Evolutionary conservation across 2,329 filamentous ascomycete species (phyloP).

Genomic region (Trichoderma atroviride): DNA sequence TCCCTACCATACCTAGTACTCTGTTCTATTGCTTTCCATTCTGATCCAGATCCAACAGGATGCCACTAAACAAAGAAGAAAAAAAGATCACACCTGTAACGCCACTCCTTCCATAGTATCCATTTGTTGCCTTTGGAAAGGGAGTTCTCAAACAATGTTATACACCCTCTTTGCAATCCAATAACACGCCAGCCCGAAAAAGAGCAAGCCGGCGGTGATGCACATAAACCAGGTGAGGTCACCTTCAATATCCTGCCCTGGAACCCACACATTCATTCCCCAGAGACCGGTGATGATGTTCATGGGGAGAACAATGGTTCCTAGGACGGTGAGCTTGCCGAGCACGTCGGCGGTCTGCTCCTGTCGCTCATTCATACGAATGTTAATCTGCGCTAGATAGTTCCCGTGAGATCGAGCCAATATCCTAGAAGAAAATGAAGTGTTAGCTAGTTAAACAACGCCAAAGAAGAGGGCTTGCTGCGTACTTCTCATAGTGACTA

Average conservation of each 20-base stretch:
- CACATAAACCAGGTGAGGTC: constrained; percentile 76
- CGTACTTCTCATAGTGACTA: constrained; percentile 92
- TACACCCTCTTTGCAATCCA: constrained; percentile 82
- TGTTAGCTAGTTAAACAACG: neutral
- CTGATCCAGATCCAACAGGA: constrained; percentile 14
- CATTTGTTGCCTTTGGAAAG: no score
- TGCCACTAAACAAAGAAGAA: neutral
- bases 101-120: neutral
- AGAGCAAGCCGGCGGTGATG: constrained; percentile 72
- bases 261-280: constrained; percentile 98
- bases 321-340: constrained; percentile 90
- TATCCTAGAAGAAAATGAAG: constrained; percentile 57
- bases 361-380: constrained; percentile 96
- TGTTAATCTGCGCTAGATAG: constrained; percentile 99
- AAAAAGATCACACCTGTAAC: neutral
- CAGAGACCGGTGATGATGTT: constrained; percentile 98
- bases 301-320: constrained; percentile 97
- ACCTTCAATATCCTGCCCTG: constrained; percentile 80
- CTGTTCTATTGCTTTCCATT: constrained; percentile 15
- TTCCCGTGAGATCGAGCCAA: constrained; percentile 90
- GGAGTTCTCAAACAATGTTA: constrained; percentile 64
- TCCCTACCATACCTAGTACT: neutral
- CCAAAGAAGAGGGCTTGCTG: neutral
- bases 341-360: constrained; percentile 95
- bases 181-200: constrained; percentile 81